Conservation (phyloP, 75 land plant species). For the Ceratopteris richardii region DNA sequence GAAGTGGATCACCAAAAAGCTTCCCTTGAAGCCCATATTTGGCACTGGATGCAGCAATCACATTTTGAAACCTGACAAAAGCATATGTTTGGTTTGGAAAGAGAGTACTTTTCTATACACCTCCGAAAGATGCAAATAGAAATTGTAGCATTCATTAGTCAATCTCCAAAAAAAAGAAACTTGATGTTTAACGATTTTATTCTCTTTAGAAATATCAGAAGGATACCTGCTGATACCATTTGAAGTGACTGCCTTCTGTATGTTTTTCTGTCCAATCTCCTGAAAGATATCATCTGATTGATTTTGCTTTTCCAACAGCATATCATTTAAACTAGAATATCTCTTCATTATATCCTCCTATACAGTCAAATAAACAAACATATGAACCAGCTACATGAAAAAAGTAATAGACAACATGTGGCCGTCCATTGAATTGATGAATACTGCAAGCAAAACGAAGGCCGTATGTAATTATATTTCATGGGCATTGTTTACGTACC, state of each 20-base stretch:
- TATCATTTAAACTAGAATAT: no score
- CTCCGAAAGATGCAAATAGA: conserved; percentile 79
- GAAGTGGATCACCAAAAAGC: conserved; percentile 72
- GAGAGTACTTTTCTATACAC: conserved; percentile 62
- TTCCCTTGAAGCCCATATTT: conserved; percentile 85
- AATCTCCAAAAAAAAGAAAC: conserved; percentile 61
- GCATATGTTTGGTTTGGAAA: conserved; percentile 86
- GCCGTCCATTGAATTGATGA: no score
- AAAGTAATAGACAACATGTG: no score
- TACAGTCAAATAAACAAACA: no score
- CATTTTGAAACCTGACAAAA: conserved; percentile 62
- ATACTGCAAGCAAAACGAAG: no score
- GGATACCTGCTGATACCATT: not conserved
- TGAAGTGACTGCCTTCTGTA: not conserved
- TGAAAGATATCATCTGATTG: no score
- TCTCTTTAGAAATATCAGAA: conserved; percentile 28
- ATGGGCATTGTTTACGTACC: no score
- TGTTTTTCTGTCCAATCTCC: not conserved
- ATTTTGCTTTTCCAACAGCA: no score
- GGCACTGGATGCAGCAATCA: conserved; percentile 69
- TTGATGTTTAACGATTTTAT: conserved; percentile 63
- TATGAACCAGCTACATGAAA: no score
- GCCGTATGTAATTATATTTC: no score
- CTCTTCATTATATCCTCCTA: no score
- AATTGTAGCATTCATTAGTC: conserved; percentile 60